Conservation (phyloP, 2,329 filamentous ascomycete species). For the Xylariaceae sp. region DNA sequence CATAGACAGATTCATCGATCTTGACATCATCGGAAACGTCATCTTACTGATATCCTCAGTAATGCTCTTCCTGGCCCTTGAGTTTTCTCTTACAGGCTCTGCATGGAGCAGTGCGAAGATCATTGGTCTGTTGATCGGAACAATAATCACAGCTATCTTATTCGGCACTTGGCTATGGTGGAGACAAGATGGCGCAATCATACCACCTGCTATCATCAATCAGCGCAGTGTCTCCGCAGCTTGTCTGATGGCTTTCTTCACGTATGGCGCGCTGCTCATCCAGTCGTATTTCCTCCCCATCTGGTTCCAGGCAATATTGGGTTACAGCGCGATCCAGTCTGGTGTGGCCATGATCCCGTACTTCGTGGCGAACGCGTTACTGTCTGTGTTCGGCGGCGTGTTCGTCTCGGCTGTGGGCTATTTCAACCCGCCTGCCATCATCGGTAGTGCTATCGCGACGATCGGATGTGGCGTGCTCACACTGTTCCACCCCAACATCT, state of each 20-base stretch:
- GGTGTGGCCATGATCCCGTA: conserved; percentile 25
- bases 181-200: conserved; percentile 38
- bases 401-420: conserved; percentile 24
- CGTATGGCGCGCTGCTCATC: conserved; percentile 40
- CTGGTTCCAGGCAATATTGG: conserved; percentile 35
- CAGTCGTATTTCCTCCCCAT: conserved; percentile 44
- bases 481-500: conserved; percentile 29
- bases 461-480: conserved; percentile 36
- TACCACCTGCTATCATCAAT: conserved; percentile 41
- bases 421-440: conserved; percentile 22
- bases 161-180: conserved; percentile 36
- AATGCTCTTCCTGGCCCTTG: conserved; percentile 45
- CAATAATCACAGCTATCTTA: conserved; percentile 19
- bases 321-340: conserved; percentile 24
- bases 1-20: conserved; percentile 25
- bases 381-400: conserved; percentile 22
- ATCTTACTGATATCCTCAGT: conserved; percentile 42
- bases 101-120: conserved; percentile 41
- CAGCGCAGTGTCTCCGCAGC: conserved; percentile 40
- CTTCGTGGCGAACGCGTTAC: conserved; percentile 22
- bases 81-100: conserved; percentile 42
- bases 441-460: conserved; percentile 28
- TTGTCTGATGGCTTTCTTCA: conserved; percentile 37
- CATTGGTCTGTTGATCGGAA: conserved; percentile 35
- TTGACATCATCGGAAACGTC: conserved; percentile 38